Percentiles rank a stretch among this genome's conserved stretches.
These are phyloP conservation scores for Trypanosoma rangeli DNA, from an alignment of 208 protist genomes.

Conservation along the genomic window DNA sequence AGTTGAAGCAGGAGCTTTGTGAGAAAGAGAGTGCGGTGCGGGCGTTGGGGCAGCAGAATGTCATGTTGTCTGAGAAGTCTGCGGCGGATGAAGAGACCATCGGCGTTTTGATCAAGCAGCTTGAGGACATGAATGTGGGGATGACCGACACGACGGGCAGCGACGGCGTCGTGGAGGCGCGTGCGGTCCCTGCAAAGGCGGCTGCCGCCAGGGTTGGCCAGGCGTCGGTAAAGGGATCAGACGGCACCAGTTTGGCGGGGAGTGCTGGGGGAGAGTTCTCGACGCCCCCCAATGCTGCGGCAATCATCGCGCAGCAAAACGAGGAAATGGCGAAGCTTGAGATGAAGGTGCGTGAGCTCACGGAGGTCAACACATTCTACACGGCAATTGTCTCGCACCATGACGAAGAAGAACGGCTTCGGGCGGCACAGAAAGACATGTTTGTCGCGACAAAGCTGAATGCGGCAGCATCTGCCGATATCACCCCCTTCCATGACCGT, in stretches of 20 bases:
- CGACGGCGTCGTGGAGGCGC: slow-evolving; percentile 16
- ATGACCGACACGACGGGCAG: neutral
- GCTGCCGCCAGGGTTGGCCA: slow-evolving; percentile 9
- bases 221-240: neutral
- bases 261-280: neutral
- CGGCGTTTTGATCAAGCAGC: slow-evolving; percentile 53
- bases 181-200: slow-evolving; percentile 16
- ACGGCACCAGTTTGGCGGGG: neutral
- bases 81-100: slow-evolving; percentile 80
- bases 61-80: slow-evolving; percentile 60
- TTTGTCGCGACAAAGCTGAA: slow-evolving; percentile 12
- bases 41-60: slow-evolving; percentile 53
- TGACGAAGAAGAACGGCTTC: slow-evolving; percentile 51
- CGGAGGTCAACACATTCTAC: slow-evolving; percentile 83
- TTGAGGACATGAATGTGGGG: slow-evolving; percentile 43
- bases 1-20: slow-evolving; percentile 40
- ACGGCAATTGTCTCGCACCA: slow-evolving; percentile 74
- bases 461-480: slow-evolving; percentile 14
- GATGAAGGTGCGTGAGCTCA: slow-evolving; percentile 63
- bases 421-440: neutral
- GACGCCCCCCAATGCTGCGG: slow-evolving; percentile 11
- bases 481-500: slow-evolving; percentile 34
- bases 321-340: slow-evolving; percentile 64
- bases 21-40: slow-evolving; percentile 61
- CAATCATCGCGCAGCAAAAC: slow-evolving; percentile 40